Percentiles rank a stretch among this genome's conserved stretches.
phyloP scores from a whole-genome alignment of 2,329 filamentous ascomycete genomes.

The Penicillium digitatum region DNA sequence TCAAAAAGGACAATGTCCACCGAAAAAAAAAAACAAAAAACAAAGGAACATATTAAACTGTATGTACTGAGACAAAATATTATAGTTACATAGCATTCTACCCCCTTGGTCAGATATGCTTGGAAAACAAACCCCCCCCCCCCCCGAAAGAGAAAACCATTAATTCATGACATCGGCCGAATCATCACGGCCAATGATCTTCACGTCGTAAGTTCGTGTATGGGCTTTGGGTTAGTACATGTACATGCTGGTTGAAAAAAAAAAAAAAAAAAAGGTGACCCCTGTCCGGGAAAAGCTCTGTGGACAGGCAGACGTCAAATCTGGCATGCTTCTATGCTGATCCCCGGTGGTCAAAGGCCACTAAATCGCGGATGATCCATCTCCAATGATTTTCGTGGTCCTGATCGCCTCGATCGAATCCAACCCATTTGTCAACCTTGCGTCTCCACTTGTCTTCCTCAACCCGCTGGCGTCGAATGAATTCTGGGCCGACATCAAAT shows the following conservation, averaged over 20 bases:
- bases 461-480: slow-evolving; percentile 79
- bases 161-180: slow-evolving; percentile 17
- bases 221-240: slow-evolving; percentile 7
- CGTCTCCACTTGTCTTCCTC: slow-evolving; percentile 89
- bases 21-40: no score
- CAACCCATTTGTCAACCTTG: slow-evolving; percentile 81
- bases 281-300: neutral
- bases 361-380: slow-evolving; percentile 63
- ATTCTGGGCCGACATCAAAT: slow-evolving; percentile 94
- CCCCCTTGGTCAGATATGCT: neutral
- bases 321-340: neutral
- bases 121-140: neutral
- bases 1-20: neutral
- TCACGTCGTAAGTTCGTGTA: slow-evolving; percentile 23
- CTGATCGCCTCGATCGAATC: slow-evolving; percentile 44
- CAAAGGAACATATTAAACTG: neutral
- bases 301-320: neutral
- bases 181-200: slow-evolving; percentile 18
- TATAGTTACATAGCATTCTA: slow-evolving; percentile 17
- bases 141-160: slow-evolving; percentile 3
- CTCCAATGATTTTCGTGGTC: slow-evolving; percentile 58
- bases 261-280: neutral
- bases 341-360: slow-evolving; percentile 29
- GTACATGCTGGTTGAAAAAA: neutral
- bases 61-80: slow-evolving; percentile 8